Evolutionary conservation across 805 yeast species (phyloP).

Genomic region (Torulaspora quercuum): DNA sequence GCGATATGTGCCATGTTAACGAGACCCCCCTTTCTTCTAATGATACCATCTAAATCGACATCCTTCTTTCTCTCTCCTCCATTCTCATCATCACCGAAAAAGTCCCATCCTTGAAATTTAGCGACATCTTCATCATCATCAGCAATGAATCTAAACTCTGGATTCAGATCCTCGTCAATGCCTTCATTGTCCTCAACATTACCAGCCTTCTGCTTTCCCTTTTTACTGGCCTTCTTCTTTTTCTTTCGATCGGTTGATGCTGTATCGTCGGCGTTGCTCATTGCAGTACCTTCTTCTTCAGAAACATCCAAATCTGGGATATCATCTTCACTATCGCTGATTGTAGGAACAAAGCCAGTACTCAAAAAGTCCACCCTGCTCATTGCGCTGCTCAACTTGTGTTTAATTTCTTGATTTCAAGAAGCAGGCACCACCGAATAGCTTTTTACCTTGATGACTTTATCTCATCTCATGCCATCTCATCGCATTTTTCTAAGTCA

Average conservation of each 20-base stretch:
- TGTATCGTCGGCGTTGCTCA: slow-evolving; percentile 21
- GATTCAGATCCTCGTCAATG: slow-evolving; percentile 58
- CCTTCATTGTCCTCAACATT: slow-evolving; percentile 38
- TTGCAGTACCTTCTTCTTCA: slow-evolving; percentile 41
- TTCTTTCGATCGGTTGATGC: slow-evolving; percentile 27
- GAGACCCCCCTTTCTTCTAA: slow-evolving; percentile 81
- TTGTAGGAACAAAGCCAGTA: slow-evolving; percentile 60
- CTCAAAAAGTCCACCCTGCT: slow-evolving; percentile 8
- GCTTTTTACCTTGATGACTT: no score
- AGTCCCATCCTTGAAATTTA: slow-evolving; percentile 80
- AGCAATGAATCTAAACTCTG: slow-evolving; percentile 66
- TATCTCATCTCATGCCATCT: slow-evolving; percentile 28
- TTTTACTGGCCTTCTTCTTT: slow-evolving; percentile 24
- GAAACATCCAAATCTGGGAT: slow-evolving; percentile 50
- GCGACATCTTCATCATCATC: slow-evolving; percentile 52
- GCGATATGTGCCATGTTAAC: slow-evolving; percentile 50
- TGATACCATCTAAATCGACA: slow-evolving; percentile 84
- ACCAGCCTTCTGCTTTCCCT: slow-evolving; percentile 22
- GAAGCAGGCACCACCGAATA: no score
- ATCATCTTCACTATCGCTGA: slow-evolving; percentile 73
- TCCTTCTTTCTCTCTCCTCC: slow-evolving; percentile 42
- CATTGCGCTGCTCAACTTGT: slow-evolving; percentile 5
- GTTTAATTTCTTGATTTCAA: no score
- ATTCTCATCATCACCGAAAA: slow-evolving; percentile 43
- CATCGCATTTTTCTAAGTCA: slow-evolving; percentile 9